Base-by-base conservation (phyloP, 2,329 filamentous ascomycete species). In the Pseudogymnoascus sp. region DNA sequence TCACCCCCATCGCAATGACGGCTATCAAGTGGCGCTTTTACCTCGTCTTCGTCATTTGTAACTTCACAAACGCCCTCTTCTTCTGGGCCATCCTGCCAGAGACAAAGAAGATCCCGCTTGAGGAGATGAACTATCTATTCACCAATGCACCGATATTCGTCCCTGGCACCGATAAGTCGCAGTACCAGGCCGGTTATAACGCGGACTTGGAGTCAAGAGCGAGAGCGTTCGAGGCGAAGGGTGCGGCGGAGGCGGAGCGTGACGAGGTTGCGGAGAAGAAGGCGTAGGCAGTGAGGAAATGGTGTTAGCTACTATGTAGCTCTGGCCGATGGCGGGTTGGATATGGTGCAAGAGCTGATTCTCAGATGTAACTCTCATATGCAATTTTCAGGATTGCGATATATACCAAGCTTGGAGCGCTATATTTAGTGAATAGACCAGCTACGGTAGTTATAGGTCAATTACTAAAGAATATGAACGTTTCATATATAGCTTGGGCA, bases 21-120 rank as follows among this genome's bases (percentile, higher is more conserved):
- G 75, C 73, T n/a, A 75, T 80, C 57, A 77, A 77, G 61, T 82
- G 78, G 75, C 71, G 72, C 54, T 82, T 74, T 72, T 82, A 81
- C 70, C 76, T 83, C 62, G 71, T 89, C 12, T 89, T 88, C 71
- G 77, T 83, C 65, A 69, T 89, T 34, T 88, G 86, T 73, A 90
- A 90, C 72, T 83, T 88, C 69, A 86, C 84, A 26, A 87, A 87
- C 67, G 84, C 84, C 0, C 29, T 87, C 31, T 87, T 86, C 76
- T 90, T 90, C 78, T 90, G 84, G 79, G 77, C 81, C 2, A 74
- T 89, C 60, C 77, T 89, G 42, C 87, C 87, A 0, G 87, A 89
- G 75, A 90, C 87, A 0, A 81, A 81, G 62, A 83, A 81, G 67
- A 77, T 85, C 14, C 82, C 86, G 0, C 78, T 89, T 1, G 87